Base-by-base conservation (phyloP, 78 protist species). In the Carpediemonas membranifera region DNA sequence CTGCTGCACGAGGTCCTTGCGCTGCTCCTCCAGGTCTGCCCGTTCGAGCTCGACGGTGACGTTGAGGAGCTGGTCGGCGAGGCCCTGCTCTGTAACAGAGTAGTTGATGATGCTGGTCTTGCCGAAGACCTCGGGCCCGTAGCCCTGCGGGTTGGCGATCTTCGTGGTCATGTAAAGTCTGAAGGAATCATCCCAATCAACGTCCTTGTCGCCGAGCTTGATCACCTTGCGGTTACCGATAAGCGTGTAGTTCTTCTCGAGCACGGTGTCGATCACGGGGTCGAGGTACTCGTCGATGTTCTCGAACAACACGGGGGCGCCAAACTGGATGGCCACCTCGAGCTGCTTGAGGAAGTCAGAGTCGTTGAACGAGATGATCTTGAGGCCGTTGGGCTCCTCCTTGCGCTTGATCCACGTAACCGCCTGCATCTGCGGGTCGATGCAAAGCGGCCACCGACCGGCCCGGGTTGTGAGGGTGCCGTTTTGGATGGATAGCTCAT, bases 201-300 rank as follows among this genome's bases (percentile, higher is more conserved):
- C 57, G 55, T 78, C 80, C 55, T 85, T 82, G 72, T 84, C 92
- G 14, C 84, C 82, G 31, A 87, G 73, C 59, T 39, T 47, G 30
- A 84, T 50, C 24, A 77, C 39, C n/a, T 58, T 47, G 27, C 73
- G 60, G 18, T n/a, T 36, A 28, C 70, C 78, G 31, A 1, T 30
- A 35, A 62, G 66, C 1, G 37, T 69, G 64, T 37, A 1, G 50
- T 73, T 57, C 78, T 71, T 68, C 50, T 83, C 86, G n/a, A 91
- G 84, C 34, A 91, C 73, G 18, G 89, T 65, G 55, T 86, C 80
- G 56, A 91, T 51, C 43, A 91, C 72, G 18, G 96, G 92, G 55
- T 91, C 96, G 31, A 91, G 34, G 68, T 65, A 68, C 58, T 87
- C 92, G 70, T 84, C 93, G 54, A 88, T 77, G 59, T 57, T 67